Conservation (phyloP, 2,329 filamentous ascomycete species). For the Whalleya microplaca region DNA sequence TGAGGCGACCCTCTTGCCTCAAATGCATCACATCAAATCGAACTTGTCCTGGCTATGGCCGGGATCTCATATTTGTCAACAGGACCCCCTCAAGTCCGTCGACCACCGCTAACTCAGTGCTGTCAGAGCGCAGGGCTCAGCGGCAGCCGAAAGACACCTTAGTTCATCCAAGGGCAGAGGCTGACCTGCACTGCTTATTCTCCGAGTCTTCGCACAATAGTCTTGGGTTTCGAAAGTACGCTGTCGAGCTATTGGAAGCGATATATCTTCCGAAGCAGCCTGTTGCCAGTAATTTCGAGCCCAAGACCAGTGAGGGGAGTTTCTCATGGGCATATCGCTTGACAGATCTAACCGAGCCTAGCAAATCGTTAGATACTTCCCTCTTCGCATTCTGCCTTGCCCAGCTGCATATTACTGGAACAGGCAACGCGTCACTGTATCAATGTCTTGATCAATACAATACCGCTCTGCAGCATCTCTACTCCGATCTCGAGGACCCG, state of each 20-base stretch:
- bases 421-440: slow-evolving; percentile 17
- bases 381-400: slow-evolving; percentile 26
- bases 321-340: slow-evolving; percentile 22
- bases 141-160: slow-evolving; percentile 3
- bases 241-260: slow-evolving; percentile 19
- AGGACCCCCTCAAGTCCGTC: slow-evolving; percentile 18
- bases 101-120: slow-evolving; percentile 18
- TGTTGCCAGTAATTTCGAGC: not conserved
- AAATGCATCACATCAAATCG: slow-evolving; percentile 23
- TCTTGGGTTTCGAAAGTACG: slow-evolving; percentile 18
- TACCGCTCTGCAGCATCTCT: slow-evolving; percentile 19
- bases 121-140: slow-evolving; percentile 10
- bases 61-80: slow-evolving; percentile 24
- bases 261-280: slow-evolving; percentile 22
- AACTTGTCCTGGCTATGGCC: slow-evolving; percentile 21
- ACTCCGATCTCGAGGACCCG: slow-evolving; percentile 19
- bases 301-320: slow-evolving; percentile 13
- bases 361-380: slow-evolving; percentile 22
- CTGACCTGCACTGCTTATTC: slow-evolving; percentile 10
- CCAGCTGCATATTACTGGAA: slow-evolving; percentile 21
- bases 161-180: slow-evolving; percentile 5
- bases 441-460: slow-evolving; percentile 27
- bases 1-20: slow-evolving; percentile 20
- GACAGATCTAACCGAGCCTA: slow-evolving; percentile 15
- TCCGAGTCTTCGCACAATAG: slow-evolving; percentile 6